These are phyloP conservation scores for Hapsidospora chrysogenum DNA, from an alignment of 495 filamentous ascomycete species.

Conservation along the genomic window DNA sequence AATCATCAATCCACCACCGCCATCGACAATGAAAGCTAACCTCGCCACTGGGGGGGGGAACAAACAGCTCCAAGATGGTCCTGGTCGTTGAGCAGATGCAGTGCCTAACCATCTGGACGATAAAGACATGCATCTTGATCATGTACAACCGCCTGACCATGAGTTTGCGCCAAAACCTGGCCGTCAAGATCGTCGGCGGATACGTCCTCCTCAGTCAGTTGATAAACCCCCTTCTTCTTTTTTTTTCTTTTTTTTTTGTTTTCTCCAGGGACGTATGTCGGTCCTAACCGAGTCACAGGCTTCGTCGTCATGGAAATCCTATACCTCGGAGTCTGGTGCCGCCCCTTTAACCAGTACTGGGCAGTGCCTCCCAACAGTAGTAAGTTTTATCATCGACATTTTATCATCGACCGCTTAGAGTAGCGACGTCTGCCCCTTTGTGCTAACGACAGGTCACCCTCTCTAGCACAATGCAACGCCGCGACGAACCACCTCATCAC, in stretches of 20 bases:
- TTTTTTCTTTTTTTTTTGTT: too few relatives aligned
- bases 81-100: slow-evolving; percentile 32
- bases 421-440: not conserved
- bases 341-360: slow-evolving; percentile 23
- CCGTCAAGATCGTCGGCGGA: slow-evolving; percentile 14
- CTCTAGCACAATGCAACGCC: slow-evolving; percentile 25
- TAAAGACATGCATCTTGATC: slow-evolving; percentile 36
- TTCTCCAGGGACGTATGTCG: too few relatives aligned
- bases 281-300: too few relatives aligned
- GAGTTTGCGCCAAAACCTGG: slow-evolving; percentile 13
- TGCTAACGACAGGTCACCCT: not conserved
- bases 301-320: slow-evolving; percentile 19
- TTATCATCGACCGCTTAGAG: too few relatives aligned
- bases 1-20: too few relatives aligned
- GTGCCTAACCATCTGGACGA: slow-evolving; percentile 28
- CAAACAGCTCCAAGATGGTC: slow-evolving; percentile 28
- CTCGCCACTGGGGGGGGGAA: too few relatives aligned
- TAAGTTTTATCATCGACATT: too few relatives aligned
- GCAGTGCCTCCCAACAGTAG: slow-evolving; percentile 19
- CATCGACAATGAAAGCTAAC: too few relatives aligned
- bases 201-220: slow-evolving; percentile 14
- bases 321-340: slow-evolving; percentile 19
- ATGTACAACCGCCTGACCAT: slow-evolving; percentile 30
- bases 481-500: slow-evolving; percentile 28
- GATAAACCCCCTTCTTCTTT: too few relatives aligned